phyloP scores from a whole-genome alignment of 768 basidiomycete species.

The Cyathus striatus region DNA sequence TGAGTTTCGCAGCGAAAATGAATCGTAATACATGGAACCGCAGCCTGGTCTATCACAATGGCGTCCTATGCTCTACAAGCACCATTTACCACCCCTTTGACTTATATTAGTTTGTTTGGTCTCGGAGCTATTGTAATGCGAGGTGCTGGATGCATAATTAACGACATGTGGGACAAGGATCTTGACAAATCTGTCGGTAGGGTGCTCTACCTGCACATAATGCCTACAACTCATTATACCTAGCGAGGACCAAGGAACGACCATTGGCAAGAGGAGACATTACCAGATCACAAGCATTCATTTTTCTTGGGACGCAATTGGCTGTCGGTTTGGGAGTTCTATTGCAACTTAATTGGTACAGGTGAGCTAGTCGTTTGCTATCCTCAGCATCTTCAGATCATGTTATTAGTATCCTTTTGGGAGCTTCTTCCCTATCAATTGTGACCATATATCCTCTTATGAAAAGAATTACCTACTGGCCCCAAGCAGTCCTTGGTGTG shows the following conservation, averaged over 20 bases:
- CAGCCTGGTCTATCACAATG: conserved; percentile 99
- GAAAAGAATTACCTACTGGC: conserved; percentile 97
- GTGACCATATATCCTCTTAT: conserved; percentile 92
- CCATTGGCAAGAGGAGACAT: conserved; percentile 87
- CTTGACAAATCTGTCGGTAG: conserved; percentile 89
- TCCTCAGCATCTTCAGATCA: not conserved
- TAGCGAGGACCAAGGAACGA: conserved; percentile 76
- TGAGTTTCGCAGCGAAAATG: not conserved
- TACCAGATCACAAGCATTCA: conserved; percentile 65
- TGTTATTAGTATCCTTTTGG: conserved; percentile 71
- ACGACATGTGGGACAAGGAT: conserved; percentile 96
- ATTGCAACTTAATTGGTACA: conserved; percentile 92
- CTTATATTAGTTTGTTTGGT: conserved; percentile 81
- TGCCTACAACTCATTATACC: not conserved
- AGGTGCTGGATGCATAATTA: conserved; percentile 97
- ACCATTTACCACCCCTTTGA: conserved; percentile 63
- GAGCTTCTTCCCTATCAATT: conserved; percentile 84
- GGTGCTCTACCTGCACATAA: conserved; percentile 7
- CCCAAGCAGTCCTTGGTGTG: conserved; percentile 90
- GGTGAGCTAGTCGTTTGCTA: conserved; percentile 42
- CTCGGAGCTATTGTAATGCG: conserved; percentile 93
- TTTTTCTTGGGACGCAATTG: conserved; percentile 80
- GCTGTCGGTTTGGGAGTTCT: conserved; percentile 79
- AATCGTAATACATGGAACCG: conserved; percentile 1
- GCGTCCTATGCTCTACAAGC: conserved; percentile 75